Percentiles rank a stretch among this genome's conserved stretches.
Conservation (phyloP, 1,284 basidiomycete species). For the Meripilus lineatus region DNA sequence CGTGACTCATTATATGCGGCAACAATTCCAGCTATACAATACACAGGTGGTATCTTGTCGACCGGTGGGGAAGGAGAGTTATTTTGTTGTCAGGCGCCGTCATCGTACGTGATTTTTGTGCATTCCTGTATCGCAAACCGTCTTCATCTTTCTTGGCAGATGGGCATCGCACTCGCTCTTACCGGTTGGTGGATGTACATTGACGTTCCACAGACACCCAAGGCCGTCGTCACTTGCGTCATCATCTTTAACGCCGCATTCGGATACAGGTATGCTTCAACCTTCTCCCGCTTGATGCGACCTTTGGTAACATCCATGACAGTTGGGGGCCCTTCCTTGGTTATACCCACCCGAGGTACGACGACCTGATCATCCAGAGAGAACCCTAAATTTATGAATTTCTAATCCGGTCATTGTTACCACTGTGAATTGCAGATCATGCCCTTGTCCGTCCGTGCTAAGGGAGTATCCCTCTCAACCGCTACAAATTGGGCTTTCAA, state of each 20-base stretch:
- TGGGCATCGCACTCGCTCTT: constrained; percentile 72
- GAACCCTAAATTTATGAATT: neutral
- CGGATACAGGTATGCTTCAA: constrained; percentile 58
- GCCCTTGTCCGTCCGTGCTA: constrained; percentile 85
- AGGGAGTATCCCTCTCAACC: constrained; percentile 92
- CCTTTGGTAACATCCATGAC: neutral
- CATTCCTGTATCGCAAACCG: constrained; percentile 7
- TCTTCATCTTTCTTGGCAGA: constrained; percentile 38
- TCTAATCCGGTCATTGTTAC: neutral
- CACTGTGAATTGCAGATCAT: constrained; percentile 63
- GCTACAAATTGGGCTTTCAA: constrained; percentile 86
- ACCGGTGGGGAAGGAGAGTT: constrained; percentile 84
- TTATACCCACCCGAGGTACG: constrained; percentile 81
- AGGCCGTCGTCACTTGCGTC: constrained; percentile 88
- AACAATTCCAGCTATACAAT: constrained; percentile 19
- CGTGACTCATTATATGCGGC: too few relatives aligned
- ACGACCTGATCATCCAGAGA: too few relatives aligned
- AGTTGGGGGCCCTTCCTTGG: constrained; percentile 84
- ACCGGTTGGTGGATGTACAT: constrained; percentile 94
- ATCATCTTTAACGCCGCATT: constrained; percentile 94
- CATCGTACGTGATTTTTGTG: constrained; percentile 44
- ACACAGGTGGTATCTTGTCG: constrained; percentile 92
- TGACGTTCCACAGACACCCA: constrained; percentile 80
- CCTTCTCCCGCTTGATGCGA: constrained; percentile 6
- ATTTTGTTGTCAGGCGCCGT: constrained; percentile 94